Conservation (phyloP, 2,329 filamentous ascomycete species). For the Apiospora koreana region DNA sequence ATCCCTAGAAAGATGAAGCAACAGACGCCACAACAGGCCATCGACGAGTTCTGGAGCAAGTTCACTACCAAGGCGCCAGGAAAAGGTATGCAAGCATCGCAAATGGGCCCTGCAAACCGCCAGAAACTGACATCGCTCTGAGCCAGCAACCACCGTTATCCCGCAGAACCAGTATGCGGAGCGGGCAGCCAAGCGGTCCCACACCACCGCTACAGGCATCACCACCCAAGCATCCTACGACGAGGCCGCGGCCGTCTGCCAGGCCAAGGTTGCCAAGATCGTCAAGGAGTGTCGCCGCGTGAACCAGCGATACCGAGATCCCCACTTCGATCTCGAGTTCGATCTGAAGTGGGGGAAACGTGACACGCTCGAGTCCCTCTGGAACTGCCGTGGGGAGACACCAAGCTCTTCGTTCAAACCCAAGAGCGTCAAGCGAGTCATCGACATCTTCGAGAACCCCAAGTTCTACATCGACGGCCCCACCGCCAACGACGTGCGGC, state of each 20-base stretch:
- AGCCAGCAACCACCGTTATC: conserved; percentile 64
- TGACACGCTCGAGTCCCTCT: conserved; percentile 51
- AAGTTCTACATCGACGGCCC: conserved; percentile 78
- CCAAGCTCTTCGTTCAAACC: conserved; percentile 38
- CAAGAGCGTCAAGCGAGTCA: conserved; percentile 66
- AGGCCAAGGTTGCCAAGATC: conserved; percentile 63
- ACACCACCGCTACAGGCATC: conserved; percentile 51
- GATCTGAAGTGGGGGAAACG: conserved; percentile 64
- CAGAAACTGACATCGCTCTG: not conserved
- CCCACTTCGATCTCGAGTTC: conserved; percentile 82
- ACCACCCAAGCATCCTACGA: conserved; percentile 70
- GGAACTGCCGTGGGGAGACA: conserved; percentile 31
- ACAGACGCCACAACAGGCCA: conserved; percentile 64
- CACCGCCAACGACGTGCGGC: conserved; percentile 74
- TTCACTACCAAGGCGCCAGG: conserved; percentile 72
- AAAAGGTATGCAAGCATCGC: conserved; percentile 49
- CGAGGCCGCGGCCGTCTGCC: conserved; percentile 69
- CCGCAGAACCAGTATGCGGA: conserved; percentile 68
- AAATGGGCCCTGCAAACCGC: not conserved
- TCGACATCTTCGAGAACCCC: conserved; percentile 75
- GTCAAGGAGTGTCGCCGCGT: conserved; percentile 68
- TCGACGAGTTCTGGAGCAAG: conserved; percentile 73
- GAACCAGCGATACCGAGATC: conserved; percentile 84
- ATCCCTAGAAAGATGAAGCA: conserved; percentile 42
- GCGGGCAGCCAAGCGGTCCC: conserved; percentile 57